Evolutionary conservation across 164 flowering plant species (phyloP).

Genomic region (Santalum album): DNA sequence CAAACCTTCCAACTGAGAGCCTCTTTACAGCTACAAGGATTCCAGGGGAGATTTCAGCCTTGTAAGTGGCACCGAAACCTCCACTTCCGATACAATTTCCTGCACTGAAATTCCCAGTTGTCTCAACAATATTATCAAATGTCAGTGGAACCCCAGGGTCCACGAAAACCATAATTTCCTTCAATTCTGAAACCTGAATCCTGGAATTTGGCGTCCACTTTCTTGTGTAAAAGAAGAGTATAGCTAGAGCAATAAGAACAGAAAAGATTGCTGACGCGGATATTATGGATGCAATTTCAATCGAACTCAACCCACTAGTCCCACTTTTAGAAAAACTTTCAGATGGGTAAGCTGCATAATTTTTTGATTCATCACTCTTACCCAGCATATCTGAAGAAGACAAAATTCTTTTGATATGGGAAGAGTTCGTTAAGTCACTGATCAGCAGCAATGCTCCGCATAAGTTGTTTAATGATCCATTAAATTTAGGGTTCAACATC

Average conservation of each 20-base stretch:
- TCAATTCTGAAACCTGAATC: slow-evolving; percentile 26
- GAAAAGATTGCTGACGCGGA: slow-evolving; percentile 42
- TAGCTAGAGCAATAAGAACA: slow-evolving; percentile 33
- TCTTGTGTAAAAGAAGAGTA: slow-evolving; percentile 28
- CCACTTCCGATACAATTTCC: slow-evolving; percentile 59
- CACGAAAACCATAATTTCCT: slow-evolving; percentile 28
- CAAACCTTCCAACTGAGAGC: slow-evolving; percentile 37
- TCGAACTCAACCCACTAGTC: slow-evolving; percentile 22
- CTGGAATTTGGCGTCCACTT: slow-evolving; percentile 24
- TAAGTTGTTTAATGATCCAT: slow-evolving; percentile 23
- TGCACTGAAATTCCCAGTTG: slow-evolving; percentile 40
- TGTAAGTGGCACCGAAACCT: slow-evolving; percentile 67
- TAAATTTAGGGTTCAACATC: slow-evolving; percentile 13
- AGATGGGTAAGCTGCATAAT: slow-evolving; percentile 7
- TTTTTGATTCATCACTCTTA: slow-evolving; percentile 1
- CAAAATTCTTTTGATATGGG: slow-evolving; percentile 8
- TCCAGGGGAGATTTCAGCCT: slow-evolving; percentile 49
- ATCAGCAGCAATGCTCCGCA: slow-evolving; percentile 10
- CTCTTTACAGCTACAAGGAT: slow-evolving; percentile 47
- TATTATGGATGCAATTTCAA: slow-evolving; percentile 41
- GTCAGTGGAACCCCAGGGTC: slow-evolving; percentile 44
- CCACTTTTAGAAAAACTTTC: slow-evolving; percentile 2
- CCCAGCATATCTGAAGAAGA: slow-evolving; percentile 5
- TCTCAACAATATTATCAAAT: slow-evolving; percentile 33
- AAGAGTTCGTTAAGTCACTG: slow-evolving; percentile 6